Evolutionary conservation across 2,329 filamentous ascomycete species (phyloP).

Genomic region (Lachnellula hyalina): DNA sequence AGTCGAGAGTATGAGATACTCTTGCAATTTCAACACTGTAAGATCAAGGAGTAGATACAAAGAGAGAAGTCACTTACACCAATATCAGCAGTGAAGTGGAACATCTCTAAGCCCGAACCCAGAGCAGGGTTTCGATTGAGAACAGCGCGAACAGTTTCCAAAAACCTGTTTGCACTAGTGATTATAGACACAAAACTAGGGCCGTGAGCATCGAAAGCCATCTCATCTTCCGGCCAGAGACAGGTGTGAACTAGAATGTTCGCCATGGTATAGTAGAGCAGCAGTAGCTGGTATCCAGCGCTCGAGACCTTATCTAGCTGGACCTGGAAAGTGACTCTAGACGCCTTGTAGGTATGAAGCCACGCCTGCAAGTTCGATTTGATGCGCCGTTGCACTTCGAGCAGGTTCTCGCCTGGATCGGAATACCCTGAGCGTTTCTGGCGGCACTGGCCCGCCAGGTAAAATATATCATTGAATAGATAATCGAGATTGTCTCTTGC

Average conservation of each 20-base stretch:
- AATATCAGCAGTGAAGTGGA: too few relatives aligned
- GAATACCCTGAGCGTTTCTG: not conserved
- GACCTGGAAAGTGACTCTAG: not conserved
- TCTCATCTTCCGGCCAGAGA: not conserved
- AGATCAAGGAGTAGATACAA: too few relatives aligned
- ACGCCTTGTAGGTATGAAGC: not conserved
- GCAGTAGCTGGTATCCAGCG: not conserved
- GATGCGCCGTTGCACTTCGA: not conserved
- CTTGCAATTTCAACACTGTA: too few relatives aligned
- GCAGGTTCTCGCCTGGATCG: not conserved
- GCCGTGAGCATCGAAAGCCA: not conserved
- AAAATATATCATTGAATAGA: not conserved
- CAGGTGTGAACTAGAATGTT: not conserved
- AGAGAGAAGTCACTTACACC: too few relatives aligned
- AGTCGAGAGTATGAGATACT: too few relatives aligned
- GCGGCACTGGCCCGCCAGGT: not conserved
- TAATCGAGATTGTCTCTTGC: not conserved
- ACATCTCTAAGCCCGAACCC: not conserved
- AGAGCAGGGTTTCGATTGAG: not conserved
- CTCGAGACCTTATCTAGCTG: too few relatives aligned
- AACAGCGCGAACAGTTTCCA: not conserved
- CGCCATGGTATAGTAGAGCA: not conserved
- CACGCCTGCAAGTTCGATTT: not conserved
- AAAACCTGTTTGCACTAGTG: not conserved
- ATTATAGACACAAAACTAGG: not conserved